These are phyloP conservation scores for Kodamaea laetipori DNA, from an alignment of 805 yeast species.

Conservation along the genomic window DNA sequence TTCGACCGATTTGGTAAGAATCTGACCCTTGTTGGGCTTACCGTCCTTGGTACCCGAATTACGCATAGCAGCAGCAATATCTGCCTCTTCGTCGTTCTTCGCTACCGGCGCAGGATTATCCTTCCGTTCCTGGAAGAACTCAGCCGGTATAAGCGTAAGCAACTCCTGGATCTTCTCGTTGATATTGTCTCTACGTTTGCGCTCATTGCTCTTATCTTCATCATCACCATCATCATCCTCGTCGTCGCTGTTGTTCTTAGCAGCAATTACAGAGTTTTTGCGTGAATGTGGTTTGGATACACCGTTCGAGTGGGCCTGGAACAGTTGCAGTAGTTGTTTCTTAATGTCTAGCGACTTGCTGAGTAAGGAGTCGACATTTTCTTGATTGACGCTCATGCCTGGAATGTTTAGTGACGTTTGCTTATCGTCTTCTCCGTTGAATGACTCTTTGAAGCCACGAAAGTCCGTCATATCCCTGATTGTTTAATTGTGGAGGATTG, in stretches of 20 bases:
- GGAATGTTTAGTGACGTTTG: constrained; percentile 27
- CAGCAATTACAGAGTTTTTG: constrained; percentile 32
- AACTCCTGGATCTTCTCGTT: constrained; percentile 49
- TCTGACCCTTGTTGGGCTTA: constrained; percentile 83
- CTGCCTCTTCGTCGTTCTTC: constrained; percentile 24
- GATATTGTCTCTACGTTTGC: constrained; percentile 46
- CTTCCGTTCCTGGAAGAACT: constrained; percentile 30
- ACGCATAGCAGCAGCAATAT: constrained; percentile 32
- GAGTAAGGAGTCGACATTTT: constrained; percentile 27
- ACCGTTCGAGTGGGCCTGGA: constrained; percentile 25
- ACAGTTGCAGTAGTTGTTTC: constrained; percentile 43
- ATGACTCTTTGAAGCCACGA: constrained; percentile 24
- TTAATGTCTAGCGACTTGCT: constrained; percentile 40
- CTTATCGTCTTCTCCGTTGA: constrained; percentile 13
- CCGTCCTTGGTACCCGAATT: constrained; percentile 74
- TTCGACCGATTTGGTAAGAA: constrained; percentile 72
- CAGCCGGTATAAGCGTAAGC: constrained; percentile 38
- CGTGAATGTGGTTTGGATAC: constrained; percentile 42
- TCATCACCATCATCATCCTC: constrained; percentile 22
- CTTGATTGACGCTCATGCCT: constrained; percentile 31
- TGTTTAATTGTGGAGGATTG: constrained; percentile 4
- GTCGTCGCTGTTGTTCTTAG: constrained; percentile 29
- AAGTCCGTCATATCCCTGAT: constrained; percentile 11
- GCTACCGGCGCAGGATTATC: constrained; percentile 11
- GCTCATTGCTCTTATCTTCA: constrained; percentile 41